Conservation (phyloP, 345 rosid species). For the Eucalyptus marginata region DNA sequence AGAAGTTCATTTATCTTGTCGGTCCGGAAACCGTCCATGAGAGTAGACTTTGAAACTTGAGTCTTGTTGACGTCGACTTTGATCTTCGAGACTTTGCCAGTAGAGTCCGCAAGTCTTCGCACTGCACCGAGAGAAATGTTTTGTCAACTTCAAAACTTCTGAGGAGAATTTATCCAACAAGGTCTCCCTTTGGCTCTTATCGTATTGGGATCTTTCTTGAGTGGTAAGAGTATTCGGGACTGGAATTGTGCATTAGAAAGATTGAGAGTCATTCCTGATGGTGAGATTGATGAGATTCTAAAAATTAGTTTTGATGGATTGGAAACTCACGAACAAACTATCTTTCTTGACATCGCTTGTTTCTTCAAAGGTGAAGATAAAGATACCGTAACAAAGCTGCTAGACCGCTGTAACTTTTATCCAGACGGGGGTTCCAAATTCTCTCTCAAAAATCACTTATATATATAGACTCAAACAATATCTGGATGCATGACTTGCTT, state of each 20-base stretch:
- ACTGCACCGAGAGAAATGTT: too few relatives aligned
- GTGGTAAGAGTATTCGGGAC: neutral
- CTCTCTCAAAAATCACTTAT: slow-evolving; percentile 2
- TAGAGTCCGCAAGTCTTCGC: too few relatives aligned
- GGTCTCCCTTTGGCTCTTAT: slow-evolving; percentile 4
- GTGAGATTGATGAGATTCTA: neutral
- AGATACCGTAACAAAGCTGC: neutral
- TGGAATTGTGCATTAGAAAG: neutral
- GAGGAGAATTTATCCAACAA: too few relatives aligned
- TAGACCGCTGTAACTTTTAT: neutral
- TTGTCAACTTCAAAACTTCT: too few relatives aligned
- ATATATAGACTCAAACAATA: neutral
- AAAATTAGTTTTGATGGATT: slow-evolving; percentile 1
- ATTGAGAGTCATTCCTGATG: neutral
- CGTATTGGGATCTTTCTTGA: slow-evolving; percentile 6
- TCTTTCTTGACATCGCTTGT: slow-evolving; percentile 12
- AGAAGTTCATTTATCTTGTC: too few relatives aligned
- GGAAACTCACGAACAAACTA: neutral
- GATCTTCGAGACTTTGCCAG: too few relatives aligned
- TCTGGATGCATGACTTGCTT: slow-evolving; percentile 16
- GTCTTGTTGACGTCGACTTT: too few relatives aligned
- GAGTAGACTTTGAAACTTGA: too few relatives aligned
- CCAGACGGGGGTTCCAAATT: neutral
- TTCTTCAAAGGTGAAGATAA: slow-evolving; percentile 1
- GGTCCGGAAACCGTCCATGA: too few relatives aligned